phyloP scores from a whole-genome alignment of 2,329 filamentous ascomycete genomes.

The Fusarium sp. region DNA sequence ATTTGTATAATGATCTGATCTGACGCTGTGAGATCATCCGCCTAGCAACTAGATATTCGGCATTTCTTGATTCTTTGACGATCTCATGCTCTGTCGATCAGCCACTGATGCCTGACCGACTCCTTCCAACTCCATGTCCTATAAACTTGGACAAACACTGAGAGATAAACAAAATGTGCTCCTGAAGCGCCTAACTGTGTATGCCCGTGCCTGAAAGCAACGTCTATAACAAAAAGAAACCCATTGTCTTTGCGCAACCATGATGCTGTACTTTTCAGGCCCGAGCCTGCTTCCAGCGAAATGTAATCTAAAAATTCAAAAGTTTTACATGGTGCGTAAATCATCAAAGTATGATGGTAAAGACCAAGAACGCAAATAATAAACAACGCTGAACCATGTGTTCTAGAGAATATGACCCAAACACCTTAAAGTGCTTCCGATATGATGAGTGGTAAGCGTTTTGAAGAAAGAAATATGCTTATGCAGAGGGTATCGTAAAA shows the following conservation, averaged over 20 bases:
- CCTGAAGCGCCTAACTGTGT: conserved; percentile 8
- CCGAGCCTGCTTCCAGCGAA: conserved; percentile 23
- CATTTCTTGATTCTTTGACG: background rate
- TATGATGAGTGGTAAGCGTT: background rate
- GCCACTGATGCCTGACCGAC: background rate
- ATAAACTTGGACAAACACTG: background rate
- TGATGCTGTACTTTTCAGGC: conserved; percentile 21
- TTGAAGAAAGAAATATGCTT: conserved; percentile 7
- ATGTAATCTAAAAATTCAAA: conserved; percentile 26
- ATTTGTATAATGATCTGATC: conserved; percentile 20
- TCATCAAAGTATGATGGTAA: conserved; percentile 29
- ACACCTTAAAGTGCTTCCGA: conserved; percentile 40
- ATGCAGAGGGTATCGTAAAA: conserved; percentile 37
- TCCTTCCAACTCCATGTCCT: background rate
- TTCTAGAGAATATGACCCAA: conserved; percentile 16
- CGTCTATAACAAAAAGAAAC: conserved; percentile 11
- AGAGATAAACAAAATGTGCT: conserved; percentile 7
- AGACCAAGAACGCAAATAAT: background rate
- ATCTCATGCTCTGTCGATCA: background rate
- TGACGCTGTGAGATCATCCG: conserved; percentile 1
- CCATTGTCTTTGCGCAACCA: conserved; percentile 22
- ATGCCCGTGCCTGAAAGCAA: conserved; percentile 28
- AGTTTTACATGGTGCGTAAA: conserved; percentile 16
- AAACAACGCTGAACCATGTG: conserved; percentile 12
- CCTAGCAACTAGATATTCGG: background rate